A percentile compares a stretch with the other conserved stretches of the same genome.
Evolutionary conservation across 495 filamentous ascomycete genomes (phyloP).

Genomic region (Penicillium robsamsonii): DNA sequence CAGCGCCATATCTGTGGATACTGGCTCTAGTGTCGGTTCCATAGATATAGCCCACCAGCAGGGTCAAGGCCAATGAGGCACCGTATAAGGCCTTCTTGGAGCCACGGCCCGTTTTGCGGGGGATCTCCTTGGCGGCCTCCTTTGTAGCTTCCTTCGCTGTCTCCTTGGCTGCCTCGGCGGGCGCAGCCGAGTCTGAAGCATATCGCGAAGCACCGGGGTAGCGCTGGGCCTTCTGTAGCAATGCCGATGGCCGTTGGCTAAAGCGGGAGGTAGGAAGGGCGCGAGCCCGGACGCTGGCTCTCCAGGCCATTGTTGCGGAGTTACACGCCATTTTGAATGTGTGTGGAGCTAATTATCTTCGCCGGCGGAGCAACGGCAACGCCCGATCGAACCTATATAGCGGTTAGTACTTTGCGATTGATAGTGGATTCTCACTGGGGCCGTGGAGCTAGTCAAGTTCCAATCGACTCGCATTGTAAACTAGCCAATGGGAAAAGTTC

Average conservation of each 20-base stretch:
- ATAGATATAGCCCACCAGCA: slow-evolving; percentile 66
- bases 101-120: slow-evolving; percentile 34
- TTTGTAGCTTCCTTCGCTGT: slow-evolving; percentile 13
- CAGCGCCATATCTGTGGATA: slow-evolving; percentile 76
- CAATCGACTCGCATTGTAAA: not conserved
- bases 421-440: not conserved
- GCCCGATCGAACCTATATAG: slow-evolving; percentile 21
- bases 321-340: slow-evolving; percentile 26
- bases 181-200: slow-evolving; percentile 30
- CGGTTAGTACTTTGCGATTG: slow-evolving; percentile 15
- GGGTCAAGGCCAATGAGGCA: slow-evolving; percentile 51
- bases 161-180: slow-evolving; percentile 13
- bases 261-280: slow-evolving; percentile 25
- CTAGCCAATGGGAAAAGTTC: not conserved
- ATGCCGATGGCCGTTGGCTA: slow-evolving; percentile 25
- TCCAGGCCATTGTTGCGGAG: slow-evolving; percentile 30
- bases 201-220: slow-evolving; percentile 25
- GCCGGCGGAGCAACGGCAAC: slow-evolving; percentile 17
- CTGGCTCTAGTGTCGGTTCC: slow-evolving; percentile 87
- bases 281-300: slow-evolving; percentile 31
- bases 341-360: slow-evolving; percentile 20
- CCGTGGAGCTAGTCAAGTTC: not conserved
- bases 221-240: slow-evolving; percentile 17
- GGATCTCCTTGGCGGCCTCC: slow-evolving; percentile 28
- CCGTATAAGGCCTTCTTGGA: slow-evolving; percentile 53